Percentiles rank a stretch among this genome's conserved stretches.
Evolutionary conservation across 352 stramenopile genomes (phyloP).

Genomic region (Pythium monospermum): DNA sequence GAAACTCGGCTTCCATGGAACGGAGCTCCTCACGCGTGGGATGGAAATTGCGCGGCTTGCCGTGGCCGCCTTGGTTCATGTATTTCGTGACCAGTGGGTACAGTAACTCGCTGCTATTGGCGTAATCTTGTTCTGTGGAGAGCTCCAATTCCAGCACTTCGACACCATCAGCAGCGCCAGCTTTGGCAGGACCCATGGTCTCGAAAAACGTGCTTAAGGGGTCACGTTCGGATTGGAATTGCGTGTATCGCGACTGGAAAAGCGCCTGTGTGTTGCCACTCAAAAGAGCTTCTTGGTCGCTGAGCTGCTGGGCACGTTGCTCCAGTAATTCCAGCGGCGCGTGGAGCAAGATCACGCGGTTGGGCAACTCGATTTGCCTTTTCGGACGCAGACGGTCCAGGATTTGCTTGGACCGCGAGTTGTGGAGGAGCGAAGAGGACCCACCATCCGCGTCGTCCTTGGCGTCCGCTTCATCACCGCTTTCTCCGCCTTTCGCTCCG

Average conservation of each 20-base stretch:
- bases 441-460: constrained; percentile 10
- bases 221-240: constrained; percentile 48
- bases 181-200: constrained; percentile 14
- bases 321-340: constrained; percentile 47
- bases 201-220: constrained; percentile 64
- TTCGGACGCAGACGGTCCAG: constrained; percentile 36
- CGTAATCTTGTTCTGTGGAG: constrained; percentile 32
- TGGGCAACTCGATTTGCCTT: constrained; percentile 42
- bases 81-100: constrained; percentile 55
- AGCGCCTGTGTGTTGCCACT: constrained; percentile 57
- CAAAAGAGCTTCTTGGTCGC: constrained; percentile 46
- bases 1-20: constrained; percentile 34
- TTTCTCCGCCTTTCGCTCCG: constrained; percentile 18
- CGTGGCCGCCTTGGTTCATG: constrained; percentile 69
- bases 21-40: constrained; percentile 65
- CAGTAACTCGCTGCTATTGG: constrained; percentile 33
- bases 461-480: constrained; percentile 7
- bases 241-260: constrained; percentile 45
- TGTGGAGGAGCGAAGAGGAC: constrained; percentile 21
- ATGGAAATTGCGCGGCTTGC: constrained; percentile 76
- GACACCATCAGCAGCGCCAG: constrained; percentile 20
- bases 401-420: constrained; percentile 36
- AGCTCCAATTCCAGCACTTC: constrained; percentile 70
- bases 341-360: constrained; percentile 63
- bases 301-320: constrained; percentile 43